Base-by-base conservation (phyloP, 371 early-diverging fungal species). In the Mortierella sp. region DNA sequence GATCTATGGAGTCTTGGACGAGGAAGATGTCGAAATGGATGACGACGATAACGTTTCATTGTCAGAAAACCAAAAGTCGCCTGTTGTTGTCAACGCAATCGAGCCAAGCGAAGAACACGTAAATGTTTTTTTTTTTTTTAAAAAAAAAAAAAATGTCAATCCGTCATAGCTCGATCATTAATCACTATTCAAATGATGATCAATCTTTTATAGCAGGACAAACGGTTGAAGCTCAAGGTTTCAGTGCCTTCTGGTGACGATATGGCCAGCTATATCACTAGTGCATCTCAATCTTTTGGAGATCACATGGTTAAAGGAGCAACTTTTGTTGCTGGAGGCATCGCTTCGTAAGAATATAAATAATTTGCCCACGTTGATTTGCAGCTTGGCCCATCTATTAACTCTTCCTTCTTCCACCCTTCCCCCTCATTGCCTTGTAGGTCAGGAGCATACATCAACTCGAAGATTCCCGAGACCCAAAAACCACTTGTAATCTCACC, bases 191-290 rank as follows among this genome's bases (percentile, higher is more conserved):
- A 5, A 36, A 36, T 36, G 45, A 11, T 45, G 16, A 45, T 16
- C 45, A 55, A 19, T 55, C 58, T n/a, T n/a, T 19, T 58, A 5
- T 60, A 74, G 74, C 65, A 57, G 4, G 74, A 67, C 61, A 68
- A 71, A 21, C 76, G 69, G 2, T 47, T 80, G 60, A 67, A 52
- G 63, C 70, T 81, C 69, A 76, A 70, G 64, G 47, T 76, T 22
- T 66, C 82, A 5, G 72, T 81, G 3, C 82, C 82, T 8, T 65
- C 76, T 7, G 63, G 71, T 1, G 82, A 81, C 13, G 82, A 81
- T 41, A 76, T 81, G 82, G 69, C 76, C 1, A 67, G 63, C n/a
- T 81, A 75, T 33, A 50, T 81, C 24, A 81, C 82, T n/a, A 72
- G 28, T 43, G 82, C 73, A n/a, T 81, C 82, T 0, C 82, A 81